A percentile compares a stretch with the other conserved stretches of the same genome.
phyloP scores from a whole-genome alignment of 1,284 basidiomycete genomes.

The Laetiporus sulphureus region DNA sequence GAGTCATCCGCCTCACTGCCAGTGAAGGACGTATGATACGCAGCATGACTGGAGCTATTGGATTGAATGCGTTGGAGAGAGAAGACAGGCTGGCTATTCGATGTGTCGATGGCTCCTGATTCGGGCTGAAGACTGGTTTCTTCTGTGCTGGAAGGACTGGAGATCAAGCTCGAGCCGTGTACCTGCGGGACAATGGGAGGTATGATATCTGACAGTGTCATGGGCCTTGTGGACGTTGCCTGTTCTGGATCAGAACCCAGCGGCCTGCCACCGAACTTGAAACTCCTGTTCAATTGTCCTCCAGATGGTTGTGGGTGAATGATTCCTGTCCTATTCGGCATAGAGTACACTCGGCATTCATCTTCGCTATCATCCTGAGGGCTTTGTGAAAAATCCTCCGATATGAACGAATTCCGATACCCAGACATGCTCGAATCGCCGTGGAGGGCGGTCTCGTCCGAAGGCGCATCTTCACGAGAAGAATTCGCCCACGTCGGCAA shows the following conservation, averaged over 20 bases:
- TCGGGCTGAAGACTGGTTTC: too few species aligned
- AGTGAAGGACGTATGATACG: too few species aligned
- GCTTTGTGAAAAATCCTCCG: conserved; percentile 20
- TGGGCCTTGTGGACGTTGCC: conserved; percentile 24
- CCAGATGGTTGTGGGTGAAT: conserved; percentile 46
- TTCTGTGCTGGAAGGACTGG: too few species aligned
- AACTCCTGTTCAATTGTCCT: conserved; percentile 59
- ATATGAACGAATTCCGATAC: conserved; percentile 15
- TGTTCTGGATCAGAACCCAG: conserved; percentile 21
- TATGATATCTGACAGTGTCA: conserved; percentile 70
- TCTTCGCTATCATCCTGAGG: conserved; percentile 22
- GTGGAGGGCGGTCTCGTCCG: conserved; percentile 16
- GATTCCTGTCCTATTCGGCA: conserved; percentile 15
- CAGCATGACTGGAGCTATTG: too few species aligned
- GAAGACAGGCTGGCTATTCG: too few species aligned
- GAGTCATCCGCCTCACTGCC: too few species aligned
- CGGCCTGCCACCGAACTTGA: conserved; percentile 64
- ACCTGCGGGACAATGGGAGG: too few species aligned
- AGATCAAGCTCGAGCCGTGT: too few species aligned
- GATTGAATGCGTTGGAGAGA: too few species aligned
- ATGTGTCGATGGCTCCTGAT: too few species aligned
- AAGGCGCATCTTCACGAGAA: conserved; percentile 19
- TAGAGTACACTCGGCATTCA: conserved; percentile 21
- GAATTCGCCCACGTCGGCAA: too few species aligned
- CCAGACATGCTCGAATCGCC: conserved; percentile 7